Conservation (phyloP, 2,329 filamentous ascomycete species). For the Monilinia aucupariae region DNA sequence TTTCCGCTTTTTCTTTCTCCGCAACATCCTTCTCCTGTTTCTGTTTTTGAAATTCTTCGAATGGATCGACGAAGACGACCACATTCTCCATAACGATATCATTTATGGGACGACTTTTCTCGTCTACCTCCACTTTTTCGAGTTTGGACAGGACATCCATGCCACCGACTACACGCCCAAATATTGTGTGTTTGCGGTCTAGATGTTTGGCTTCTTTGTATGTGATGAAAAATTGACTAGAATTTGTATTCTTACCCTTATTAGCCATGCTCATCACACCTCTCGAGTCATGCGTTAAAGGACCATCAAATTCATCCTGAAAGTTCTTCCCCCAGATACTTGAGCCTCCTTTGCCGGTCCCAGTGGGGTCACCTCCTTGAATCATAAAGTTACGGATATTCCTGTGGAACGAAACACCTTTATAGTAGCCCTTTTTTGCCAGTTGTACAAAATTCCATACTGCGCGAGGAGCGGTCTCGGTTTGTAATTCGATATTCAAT, state of each 20-base stretch:
- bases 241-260: slow-evolving; percentile 97
- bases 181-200: slow-evolving; percentile 95
- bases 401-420: slow-evolving; percentile 76
- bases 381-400: slow-evolving; percentile 98
- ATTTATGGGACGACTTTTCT: slow-evolving; percentile 67
- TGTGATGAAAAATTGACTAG: slow-evolving; percentile 88
- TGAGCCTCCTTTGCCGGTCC: slow-evolving; percentile 82
- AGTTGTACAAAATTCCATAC: slow-evolving; percentile 96
- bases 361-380: slow-evolving; percentile 90
- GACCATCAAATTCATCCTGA: slow-evolving; percentile 86
- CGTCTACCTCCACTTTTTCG: slow-evolving; percentile 71
- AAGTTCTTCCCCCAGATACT: slow-evolving; percentile 96
- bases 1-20: slow-evolving; percentile 55
- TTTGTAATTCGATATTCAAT: slow-evolving; percentile 81
- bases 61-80: slow-evolving; percentile 86
- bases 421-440: slow-evolving; percentile 86
- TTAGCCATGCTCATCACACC: slow-evolving; percentile 93
- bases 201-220: slow-evolving; percentile 82
- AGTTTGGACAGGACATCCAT: slow-evolving; percentile 66
- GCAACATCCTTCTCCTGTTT: slow-evolving; percentile 57
- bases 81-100: slow-evolving; percentile 79
- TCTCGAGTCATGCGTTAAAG: slow-evolving; percentile 72
- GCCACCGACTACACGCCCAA: slow-evolving; percentile 77
- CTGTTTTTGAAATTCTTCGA: slow-evolving; percentile 83
- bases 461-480: slow-evolving; percentile 84